phyloP scores from a whole-genome alignment of 192 early-diverging fungal genomes.

The Coemansia javaensis region DNA sequence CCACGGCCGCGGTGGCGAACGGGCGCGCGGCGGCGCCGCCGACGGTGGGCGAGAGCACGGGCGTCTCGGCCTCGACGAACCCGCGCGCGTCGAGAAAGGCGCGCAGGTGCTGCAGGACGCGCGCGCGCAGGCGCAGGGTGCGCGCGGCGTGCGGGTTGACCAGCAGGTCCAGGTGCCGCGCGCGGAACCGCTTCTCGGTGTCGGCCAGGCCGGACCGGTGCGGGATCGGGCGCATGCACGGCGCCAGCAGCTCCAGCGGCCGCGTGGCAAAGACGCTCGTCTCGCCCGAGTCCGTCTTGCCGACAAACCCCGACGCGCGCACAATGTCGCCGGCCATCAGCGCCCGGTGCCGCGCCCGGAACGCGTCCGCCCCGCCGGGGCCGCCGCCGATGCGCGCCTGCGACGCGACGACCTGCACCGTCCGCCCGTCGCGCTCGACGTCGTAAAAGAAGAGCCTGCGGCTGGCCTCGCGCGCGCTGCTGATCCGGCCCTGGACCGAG shows the following conservation, averaged over 20 bases:
- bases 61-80: constrained; percentile 86
- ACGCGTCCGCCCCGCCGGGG: constrained; percentile 16
- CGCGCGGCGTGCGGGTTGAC: constrained; percentile 55
- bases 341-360: constrained; percentile 40
- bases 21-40: constrained; percentile 82
- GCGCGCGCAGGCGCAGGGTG: constrained; percentile 55
- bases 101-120: constrained; percentile 61
- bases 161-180: constrained; percentile 69
- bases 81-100: constrained; percentile 56
- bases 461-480: constrained; percentile 64
- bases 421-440: constrained; percentile 55
- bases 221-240: constrained; percentile 68
- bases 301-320: constrained; percentile 58
- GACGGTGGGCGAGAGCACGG: constrained; percentile 63
- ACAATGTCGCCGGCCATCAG: constrained; percentile 65
- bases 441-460: constrained; percentile 71
- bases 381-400: constrained; percentile 25
- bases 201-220: constrained; percentile 56
- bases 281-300: constrained; percentile 67
- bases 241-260: constrained; percentile 55
- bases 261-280: constrained; percentile 60
- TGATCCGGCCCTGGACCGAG: constrained; percentile 59
- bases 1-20: constrained; percentile 65
- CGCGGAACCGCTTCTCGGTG: constrained; percentile 65
- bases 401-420: constrained; percentile 65